Percentiles rank a stretch among this genome's conserved stretches.
phyloP scores from a whole-genome alignment of 2,329 filamentous ascomycete species.

The Fusarium fujikuroi region DNA sequence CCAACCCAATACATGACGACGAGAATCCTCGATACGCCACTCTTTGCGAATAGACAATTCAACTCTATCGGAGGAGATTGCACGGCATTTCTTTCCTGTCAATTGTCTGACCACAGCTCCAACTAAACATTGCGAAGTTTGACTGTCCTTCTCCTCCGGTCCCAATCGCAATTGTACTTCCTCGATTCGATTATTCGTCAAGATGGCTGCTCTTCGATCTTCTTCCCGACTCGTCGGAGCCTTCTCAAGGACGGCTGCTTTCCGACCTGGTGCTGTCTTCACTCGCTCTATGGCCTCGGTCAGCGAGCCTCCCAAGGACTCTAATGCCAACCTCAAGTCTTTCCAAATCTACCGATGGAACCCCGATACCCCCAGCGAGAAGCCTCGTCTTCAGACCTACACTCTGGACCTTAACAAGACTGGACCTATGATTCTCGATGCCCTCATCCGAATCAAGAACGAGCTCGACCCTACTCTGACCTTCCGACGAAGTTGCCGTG shows the following conservation, averaged over 20 bases:
- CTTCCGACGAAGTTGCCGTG: conserved; percentile 94
- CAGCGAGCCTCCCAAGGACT: conserved; percentile 68
- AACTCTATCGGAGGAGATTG: conserved; percentile 44
- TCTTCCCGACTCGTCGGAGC: conserved; percentile 64
- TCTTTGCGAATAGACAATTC: conserved; percentile 37
- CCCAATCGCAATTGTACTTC: conserved; percentile 25
- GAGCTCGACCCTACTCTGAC: conserved; percentile 96
- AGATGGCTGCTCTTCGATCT: conserved; percentile 72
- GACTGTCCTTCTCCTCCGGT: conserved; percentile 44
- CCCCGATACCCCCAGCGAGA: conserved; percentile 88
- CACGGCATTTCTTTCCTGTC: conserved; percentile 43
- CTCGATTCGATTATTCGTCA: conserved; percentile 35
- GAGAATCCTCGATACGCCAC: conserved; percentile 41
- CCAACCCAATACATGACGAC: conserved; percentile 45
- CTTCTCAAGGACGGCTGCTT: conserved; percentile 54
- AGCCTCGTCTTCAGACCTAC: conserved; percentile 96
- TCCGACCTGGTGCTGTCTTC: conserved; percentile 55
- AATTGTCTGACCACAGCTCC: conserved; percentile 40
- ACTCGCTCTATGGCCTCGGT: conserved; percentile 66
- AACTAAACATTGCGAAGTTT: conserved; percentile 36
- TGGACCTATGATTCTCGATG: conserved; percentile 97
- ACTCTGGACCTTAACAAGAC: conserved; percentile 98
- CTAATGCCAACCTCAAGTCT: conserved; percentile 82
- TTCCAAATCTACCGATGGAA: conserved; percentile 99
- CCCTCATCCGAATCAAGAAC: conserved; percentile 98